Conservation (phyloP, 257 asterid species). For the Ligustrum vulgare region DNA sequence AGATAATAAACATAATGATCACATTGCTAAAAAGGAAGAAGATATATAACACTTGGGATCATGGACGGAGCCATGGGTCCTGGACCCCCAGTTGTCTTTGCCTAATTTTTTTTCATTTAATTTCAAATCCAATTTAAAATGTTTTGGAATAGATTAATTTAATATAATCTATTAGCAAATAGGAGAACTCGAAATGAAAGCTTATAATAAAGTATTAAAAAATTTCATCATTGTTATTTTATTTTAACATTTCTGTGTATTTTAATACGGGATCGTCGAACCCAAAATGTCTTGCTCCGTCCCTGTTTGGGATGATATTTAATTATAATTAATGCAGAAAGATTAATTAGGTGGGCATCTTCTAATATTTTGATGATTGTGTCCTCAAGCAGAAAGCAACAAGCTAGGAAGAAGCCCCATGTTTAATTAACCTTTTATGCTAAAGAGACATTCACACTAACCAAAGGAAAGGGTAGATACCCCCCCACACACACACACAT, state of each 20-base stretch:
- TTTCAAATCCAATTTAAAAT: background rate
- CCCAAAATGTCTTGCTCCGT: too few species aligned
- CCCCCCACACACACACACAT: background rate
- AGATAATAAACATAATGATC: background rate
- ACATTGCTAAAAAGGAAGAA: constrained; percentile 4
- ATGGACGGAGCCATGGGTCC: too few species aligned
- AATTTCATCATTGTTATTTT: too few species aligned
- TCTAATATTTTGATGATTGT: constrained; percentile 30
- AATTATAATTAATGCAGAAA: background rate
- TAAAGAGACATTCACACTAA: constrained; percentile 53
- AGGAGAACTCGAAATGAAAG: too few species aligned
- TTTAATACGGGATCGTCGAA: too few species aligned
- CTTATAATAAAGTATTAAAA: too few species aligned
- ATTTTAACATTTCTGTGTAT: too few species aligned
- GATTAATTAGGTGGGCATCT: constrained; percentile 56
- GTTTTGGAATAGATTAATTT: background rate
- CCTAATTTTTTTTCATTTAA: too few species aligned
- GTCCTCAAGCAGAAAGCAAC: constrained; percentile 39
- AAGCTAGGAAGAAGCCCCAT: constrained; percentile 33
- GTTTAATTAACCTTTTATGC: constrained; percentile 45
- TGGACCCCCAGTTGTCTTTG: too few species aligned
- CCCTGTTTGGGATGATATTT: too few species aligned
- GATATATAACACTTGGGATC: constrained; percentile 21
- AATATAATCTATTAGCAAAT: too few species aligned
- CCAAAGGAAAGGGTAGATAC: constrained; percentile 30